Evolutionary conservation across 495 filamentous ascomycete genomes (phyloP), one percentile per base, ranked within the genome.

Genomic region (Daldinia childiae): DNA sequence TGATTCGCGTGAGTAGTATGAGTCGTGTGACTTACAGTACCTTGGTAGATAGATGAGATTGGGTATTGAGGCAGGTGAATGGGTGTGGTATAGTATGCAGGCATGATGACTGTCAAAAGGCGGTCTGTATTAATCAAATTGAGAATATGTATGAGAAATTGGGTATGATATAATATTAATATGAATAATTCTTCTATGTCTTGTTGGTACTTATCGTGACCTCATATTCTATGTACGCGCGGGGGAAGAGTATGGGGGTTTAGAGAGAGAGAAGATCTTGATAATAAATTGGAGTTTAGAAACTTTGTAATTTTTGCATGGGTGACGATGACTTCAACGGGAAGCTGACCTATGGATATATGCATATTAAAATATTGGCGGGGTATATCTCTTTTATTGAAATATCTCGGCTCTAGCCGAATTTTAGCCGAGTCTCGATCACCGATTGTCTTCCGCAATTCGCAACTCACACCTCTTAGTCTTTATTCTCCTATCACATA

Each of bases 111-210:
- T 27, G 17, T 30, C 30, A 72, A 72, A 72, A 63, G 54, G 63
- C 69, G 69, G 69, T 72, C 69, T 65, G 63, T 36, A 52, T 63
- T 67, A 72, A 67, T 67, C 58, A 72, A 67, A n/a, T 50, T 8
- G 63, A 64, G 41, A 62, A 57, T 45, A 58, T 55, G 30, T 58
- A 43, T 45, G 54, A 34, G 41, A 67, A 17, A 34, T 8, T 14
- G 21, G 21, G 64, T 63, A 72, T 55, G 64, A 55, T 67, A 67
- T 64, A 60, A 64, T 67, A 67, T 67, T 32, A 50, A 58, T 26
- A 43, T 36, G 59, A 62, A 38, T 39, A 30, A 51, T 50, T 58
- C 58, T 62, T 43, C 32, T 26, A 27, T 19, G 57, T 51, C 50
- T 61, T 64, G 36, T 70, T 66, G 61, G 67, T 17, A 43, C 39